Base-by-base conservation (phyloP, 2,329 filamentous ascomycete genomes). In the Thelonectria olida region DNA sequence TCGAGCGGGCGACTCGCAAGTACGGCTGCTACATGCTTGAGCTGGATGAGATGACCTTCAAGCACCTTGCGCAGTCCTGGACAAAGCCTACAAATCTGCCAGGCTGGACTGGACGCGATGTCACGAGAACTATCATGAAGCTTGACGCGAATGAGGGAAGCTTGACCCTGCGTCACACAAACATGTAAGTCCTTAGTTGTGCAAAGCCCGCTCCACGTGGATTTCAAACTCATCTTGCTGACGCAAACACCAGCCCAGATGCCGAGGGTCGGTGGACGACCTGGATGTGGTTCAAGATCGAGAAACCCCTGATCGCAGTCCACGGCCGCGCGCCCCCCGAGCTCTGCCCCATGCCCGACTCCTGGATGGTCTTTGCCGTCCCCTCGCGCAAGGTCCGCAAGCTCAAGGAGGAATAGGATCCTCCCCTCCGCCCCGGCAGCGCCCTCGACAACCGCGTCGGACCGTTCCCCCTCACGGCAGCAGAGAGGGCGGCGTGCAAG, bases 21-120 rank as follows among this genome's bases (percentile, higher is more conserved):
- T 61, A 64, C 38, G 72, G 72, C 12, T 68, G 64, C 51, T 69
- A 54, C 44, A 69, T 62, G 42, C 58, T 74, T 7, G 58, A 70
- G 3, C 31, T 73, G 4, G 65, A 73, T 7, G 54, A 64, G 13
- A 44, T 74, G 4, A 13, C 45, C 23, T 71, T 74, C 54, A 64
- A 51, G 28, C 55, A 48, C 19, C 17, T 51, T 5, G n/a, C 22
- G 25, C 51, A 51, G 9, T 19, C 47, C 6, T 41, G 15, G 17
- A 47, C 47, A 39, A 23, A 41, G 34, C 19, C 19, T 9, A n/a
- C n/a, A n/a, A 7, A 7, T 19, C 2, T 10, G 12, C 20, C 27
- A 4, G 19, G 3, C 7, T 19, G n/a, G 13, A n/a, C 17, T 2
- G 2, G 7, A 4, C 31, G 12, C 31, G 31, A 34, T 22, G 2